Percentiles rank a stretch among this genome's conserved stretches.
Evolutionary conservation across 345 rosid genomes (phyloP).

Genomic region (Hibiscus syriacus): DNA sequence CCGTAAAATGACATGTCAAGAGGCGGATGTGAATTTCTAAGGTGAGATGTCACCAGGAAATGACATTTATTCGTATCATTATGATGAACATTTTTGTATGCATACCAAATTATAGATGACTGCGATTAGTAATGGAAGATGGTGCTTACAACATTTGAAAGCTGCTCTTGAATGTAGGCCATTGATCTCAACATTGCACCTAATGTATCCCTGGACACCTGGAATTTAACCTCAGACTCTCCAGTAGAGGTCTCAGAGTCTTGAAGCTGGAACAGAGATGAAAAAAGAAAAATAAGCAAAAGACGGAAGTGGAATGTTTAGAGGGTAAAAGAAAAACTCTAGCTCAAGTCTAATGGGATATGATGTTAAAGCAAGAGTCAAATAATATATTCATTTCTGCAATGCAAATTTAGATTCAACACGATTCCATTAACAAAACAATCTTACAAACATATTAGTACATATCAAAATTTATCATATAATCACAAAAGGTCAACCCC

Average conservation of each 20-base stretch:
- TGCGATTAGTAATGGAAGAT: slow-evolving; percentile 4
- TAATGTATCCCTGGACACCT: too few relatives aligned
- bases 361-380: neutral
- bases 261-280: slow-evolving; percentile 55
- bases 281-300: neutral
- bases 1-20: too few relatives aligned
- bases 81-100: neutral
- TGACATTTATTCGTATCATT: too few relatives aligned
- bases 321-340: neutral
- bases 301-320: neutral
- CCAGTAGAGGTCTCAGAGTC: slow-evolving; percentile 80
- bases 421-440: neutral
- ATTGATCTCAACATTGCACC: too few relatives aligned
- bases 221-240: slow-evolving; percentile 97
- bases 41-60: too few relatives aligned
- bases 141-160: slow-evolving; percentile 58
- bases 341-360: too few relatives aligned
- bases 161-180: slow-evolving; percentile 93
- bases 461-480: neutral
- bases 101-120: neutral
- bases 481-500: neutral
- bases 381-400: too few relatives aligned
- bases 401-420: neutral
- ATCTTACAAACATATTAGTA: neutral
- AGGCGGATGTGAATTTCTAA: too few relatives aligned